Evolutionary conservation across 495 filamentous ascomycete genomes (phyloP).

Genomic region (Polyplosphaeria fusca): DNA sequence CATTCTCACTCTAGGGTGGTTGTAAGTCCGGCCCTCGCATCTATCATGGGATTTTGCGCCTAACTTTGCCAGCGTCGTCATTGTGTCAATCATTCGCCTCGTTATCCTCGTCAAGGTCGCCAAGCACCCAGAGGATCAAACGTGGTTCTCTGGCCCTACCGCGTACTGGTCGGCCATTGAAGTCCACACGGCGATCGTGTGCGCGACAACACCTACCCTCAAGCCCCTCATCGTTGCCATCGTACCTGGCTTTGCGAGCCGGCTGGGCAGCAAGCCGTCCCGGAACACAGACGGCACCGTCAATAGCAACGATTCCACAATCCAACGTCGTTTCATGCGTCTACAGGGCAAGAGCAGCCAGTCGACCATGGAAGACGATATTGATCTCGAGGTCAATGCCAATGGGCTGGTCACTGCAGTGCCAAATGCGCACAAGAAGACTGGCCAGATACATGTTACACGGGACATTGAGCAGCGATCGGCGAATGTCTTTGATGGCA

Average conservation of each 20-base stretch:
- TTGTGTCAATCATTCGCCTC: slow-evolving; percentile 13
- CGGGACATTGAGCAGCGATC: too few relatives aligned
- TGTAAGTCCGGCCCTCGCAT: slow-evolving; percentile 5
- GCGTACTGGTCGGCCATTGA: slow-evolving; percentile 20
- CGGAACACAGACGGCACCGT: too few relatives aligned
- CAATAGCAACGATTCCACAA: background rate
- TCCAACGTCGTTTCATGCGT: background rate
- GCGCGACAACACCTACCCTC: slow-evolving; percentile 10
- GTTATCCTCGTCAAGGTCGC: background rate
- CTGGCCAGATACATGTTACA: too few relatives aligned
- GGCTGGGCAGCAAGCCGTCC: slow-evolving; percentile 1
- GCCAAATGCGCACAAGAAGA: too few relatives aligned
- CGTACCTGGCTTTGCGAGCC: background rate
- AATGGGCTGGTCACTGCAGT: too few relatives aligned
- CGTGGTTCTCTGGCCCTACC: slow-evolving; percentile 1
- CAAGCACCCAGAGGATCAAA: slow-evolving; percentile 4
- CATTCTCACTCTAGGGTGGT: slow-evolving; percentile 17
- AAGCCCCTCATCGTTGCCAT: slow-evolving; percentile 14
- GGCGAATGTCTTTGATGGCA: too few relatives aligned
- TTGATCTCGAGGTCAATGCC: background rate
- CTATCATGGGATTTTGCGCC: too few relatives aligned
- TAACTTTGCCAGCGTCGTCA: slow-evolving; percentile 7
- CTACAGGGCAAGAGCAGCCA: background rate
- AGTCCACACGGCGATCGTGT: slow-evolving; percentile 8
- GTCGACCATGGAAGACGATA: background rate